phyloP scores from a whole-genome alignment of 768 basidiomycete genomes.

The Tricholoma flavovirens region DNA sequence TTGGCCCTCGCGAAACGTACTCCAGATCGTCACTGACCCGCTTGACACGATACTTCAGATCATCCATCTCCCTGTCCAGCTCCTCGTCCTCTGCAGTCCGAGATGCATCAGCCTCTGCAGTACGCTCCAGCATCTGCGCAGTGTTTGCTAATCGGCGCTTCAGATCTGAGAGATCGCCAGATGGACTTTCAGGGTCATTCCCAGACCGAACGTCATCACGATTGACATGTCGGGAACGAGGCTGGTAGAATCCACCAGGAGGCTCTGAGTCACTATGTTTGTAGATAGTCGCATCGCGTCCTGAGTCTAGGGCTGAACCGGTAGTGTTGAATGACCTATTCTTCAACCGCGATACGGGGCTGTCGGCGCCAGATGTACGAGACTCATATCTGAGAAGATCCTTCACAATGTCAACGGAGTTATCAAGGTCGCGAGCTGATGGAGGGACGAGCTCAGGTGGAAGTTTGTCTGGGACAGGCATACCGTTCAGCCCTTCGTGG shows the following conservation, averaged over 20 bases:
- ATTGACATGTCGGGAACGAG: conserved; percentile 79
- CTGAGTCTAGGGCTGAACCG: conserved; percentile 46
- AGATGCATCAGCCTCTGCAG: conserved; percentile 53
- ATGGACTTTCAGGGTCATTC: conserved; percentile 55
- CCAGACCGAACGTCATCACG: conserved; percentile 73
- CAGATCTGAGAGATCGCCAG: conserved; percentile 77
- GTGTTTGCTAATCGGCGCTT: conserved; percentile 78
- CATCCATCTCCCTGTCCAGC: conserved; percentile 85
- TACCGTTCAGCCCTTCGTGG: conserved; percentile 81
- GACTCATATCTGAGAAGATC: conserved; percentile 84
- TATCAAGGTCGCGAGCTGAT: conserved; percentile 83
- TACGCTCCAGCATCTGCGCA: conserved; percentile 72
- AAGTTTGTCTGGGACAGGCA: conserved; percentile 79
- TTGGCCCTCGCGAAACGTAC: conserved; percentile 72
- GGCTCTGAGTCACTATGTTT: conserved; percentile 67
- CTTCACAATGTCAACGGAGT: conserved; percentile 85
- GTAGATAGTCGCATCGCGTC: conserved; percentile 88
- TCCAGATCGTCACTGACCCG: conserved; percentile 90
- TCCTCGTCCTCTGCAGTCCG: conserved; percentile 80
- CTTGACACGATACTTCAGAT: conserved; percentile 78
- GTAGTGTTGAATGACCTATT: conserved; percentile 65
- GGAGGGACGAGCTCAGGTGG: conserved; percentile 90
- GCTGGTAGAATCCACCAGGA: conserved; percentile 67
- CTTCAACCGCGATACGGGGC: conserved; percentile 56
- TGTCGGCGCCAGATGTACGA: conserved; percentile 49